Percentiles rank a stretch among this genome's conserved stretches.
Conservation (phyloP, 2,329 filamentous ascomycete genomes). For the Scedosporium dehoogii region DNA sequence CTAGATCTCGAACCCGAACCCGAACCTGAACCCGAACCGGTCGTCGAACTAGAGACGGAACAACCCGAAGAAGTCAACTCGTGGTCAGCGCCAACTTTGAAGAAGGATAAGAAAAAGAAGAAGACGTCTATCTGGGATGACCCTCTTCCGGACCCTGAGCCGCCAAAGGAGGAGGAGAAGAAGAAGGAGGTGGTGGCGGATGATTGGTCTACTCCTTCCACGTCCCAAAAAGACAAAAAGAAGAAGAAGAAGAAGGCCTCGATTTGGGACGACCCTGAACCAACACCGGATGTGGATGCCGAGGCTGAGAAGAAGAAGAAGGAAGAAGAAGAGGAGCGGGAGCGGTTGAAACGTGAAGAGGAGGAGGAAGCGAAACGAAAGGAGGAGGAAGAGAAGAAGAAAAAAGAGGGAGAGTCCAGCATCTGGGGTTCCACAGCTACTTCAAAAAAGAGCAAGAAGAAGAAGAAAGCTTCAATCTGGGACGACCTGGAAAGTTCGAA, state of each 20-base stretch:
- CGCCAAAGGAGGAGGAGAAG: slow-evolving; percentile 5
- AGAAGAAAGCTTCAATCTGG: slow-evolving; percentile 7
- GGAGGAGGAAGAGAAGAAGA: slow-evolving; percentile 3
- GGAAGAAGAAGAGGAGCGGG: slow-evolving; percentile 6
- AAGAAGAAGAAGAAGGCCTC: slow-evolving; percentile 12
- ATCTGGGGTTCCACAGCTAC: slow-evolving; percentile 12
- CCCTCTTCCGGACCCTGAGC: slow-evolving; percentile 16
- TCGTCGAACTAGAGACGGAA: slow-evolving; percentile 11
- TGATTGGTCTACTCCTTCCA: slow-evolving; percentile 18
- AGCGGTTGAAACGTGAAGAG: slow-evolving; percentile 11
- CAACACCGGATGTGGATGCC: slow-evolving; percentile 4
- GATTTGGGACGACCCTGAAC: slow-evolving; percentile 4
- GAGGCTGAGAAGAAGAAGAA: slow-evolving; percentile 1
- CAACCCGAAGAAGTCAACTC: slow-evolving; percentile 10
- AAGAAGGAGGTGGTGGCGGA: neutral
- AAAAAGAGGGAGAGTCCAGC: slow-evolving; percentile 6
- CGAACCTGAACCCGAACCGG: slow-evolving; percentile 13
- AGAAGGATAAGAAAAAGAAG: slow-evolving; percentile 23
- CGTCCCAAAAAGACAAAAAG: slow-evolving; percentile 4
- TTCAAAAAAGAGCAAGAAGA: slow-evolving; percentile 21
- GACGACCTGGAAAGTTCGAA: neutral
- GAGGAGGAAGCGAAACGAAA: neutral
- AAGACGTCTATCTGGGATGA: slow-evolving; percentile 11
- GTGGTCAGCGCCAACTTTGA: slow-evolving; percentile 12
- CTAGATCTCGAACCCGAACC: slow-evolving; percentile 17